A percentile compares a stretch with the other conserved stretches of the same genome.
These are phyloP conservation scores for Dichotomopilus funicola DNA, from an alignment of 2,329 filamentous ascomycete genomes.

Conservation along the genomic window DNA sequence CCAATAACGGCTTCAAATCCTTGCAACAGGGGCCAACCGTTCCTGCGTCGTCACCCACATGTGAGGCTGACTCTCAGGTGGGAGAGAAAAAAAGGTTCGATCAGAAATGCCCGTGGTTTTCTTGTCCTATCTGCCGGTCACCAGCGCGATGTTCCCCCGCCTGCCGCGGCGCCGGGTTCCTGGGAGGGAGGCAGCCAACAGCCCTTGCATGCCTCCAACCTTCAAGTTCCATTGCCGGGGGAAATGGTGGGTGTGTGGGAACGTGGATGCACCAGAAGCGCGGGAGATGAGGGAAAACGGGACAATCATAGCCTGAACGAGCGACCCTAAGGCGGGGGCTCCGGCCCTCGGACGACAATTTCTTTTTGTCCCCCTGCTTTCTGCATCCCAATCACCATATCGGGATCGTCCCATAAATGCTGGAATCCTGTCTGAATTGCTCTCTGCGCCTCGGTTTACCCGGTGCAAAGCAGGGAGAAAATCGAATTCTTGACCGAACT, in stretches of 20 bases:
- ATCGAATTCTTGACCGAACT: too few species aligned
- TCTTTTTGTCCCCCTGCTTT: constrained; percentile 1
- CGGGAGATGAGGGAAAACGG: neutral
- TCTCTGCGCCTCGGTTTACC: too few species aligned
- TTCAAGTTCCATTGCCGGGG: neutral
- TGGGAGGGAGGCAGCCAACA: neutral
- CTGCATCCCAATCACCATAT: neutral
- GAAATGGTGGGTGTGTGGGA: too few species aligned
- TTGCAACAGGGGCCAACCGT: constrained; percentile 9
- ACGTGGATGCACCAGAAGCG: neutral
- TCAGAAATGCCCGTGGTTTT: neutral
- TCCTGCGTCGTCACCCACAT: neutral
- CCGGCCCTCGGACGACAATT: constrained; percentile 2
- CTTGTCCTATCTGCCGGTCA: neutral
- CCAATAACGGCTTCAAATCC: constrained; percentile 5
- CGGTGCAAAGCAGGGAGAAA: too few species aligned
- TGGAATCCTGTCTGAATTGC: neutral
- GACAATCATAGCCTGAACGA: neutral
- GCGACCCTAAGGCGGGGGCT: neutral
- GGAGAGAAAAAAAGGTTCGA: neutral
- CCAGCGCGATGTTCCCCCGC: neutral
- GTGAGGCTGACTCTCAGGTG: neutral
- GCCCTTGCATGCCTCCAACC: neutral
- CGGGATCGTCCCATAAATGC: constrained; percentile 2
- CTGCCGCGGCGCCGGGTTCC: too few species aligned